Evolutionary conservation across 148 eudicot genomes (phyloP).

Genomic region (Suaeda aralocaspica): DNA sequence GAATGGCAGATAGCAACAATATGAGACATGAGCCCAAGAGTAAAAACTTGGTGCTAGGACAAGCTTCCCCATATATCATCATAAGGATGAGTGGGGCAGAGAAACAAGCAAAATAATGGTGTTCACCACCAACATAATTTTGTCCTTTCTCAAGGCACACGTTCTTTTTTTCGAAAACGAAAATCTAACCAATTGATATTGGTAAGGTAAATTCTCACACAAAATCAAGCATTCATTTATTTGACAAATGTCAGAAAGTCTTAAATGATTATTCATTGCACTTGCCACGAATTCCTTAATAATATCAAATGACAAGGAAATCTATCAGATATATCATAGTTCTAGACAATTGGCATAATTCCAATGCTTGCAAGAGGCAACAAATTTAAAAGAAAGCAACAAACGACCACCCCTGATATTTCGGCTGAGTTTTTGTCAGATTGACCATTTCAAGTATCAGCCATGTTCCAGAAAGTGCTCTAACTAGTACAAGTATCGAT

Average conservation of each 20-base stretch:
- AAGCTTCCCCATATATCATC: too few species aligned
- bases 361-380: not conserved
- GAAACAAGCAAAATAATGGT: too few species aligned
- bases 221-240: not conserved
- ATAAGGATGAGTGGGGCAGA: too few species aligned
- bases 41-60: too few species aligned
- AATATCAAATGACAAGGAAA: not conserved
- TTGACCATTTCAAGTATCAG: conserved; percentile 63
- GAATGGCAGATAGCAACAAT: too few species aligned
- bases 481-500: conserved; percentile 85
- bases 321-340: not conserved
- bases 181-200: not conserved
- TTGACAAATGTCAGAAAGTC: not conserved
- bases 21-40: too few species aligned
- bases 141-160: not conserved
- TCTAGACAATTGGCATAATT: not conserved
- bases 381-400: conserved; percentile 2
- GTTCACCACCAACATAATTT: not conserved
- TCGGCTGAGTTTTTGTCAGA: conserved; percentile 40
- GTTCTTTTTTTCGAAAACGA: not conserved
- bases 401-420: conserved; percentile 54
- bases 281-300: not conserved
- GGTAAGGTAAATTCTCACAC: not conserved
- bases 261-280: not conserved
- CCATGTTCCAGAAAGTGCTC: conserved; percentile 62